Evolutionary conservation across 1,284 basidiomycete species (phyloP), one percentile per base, ranked within the genome.

Genomic region (Chalciporus sp.): DNA sequence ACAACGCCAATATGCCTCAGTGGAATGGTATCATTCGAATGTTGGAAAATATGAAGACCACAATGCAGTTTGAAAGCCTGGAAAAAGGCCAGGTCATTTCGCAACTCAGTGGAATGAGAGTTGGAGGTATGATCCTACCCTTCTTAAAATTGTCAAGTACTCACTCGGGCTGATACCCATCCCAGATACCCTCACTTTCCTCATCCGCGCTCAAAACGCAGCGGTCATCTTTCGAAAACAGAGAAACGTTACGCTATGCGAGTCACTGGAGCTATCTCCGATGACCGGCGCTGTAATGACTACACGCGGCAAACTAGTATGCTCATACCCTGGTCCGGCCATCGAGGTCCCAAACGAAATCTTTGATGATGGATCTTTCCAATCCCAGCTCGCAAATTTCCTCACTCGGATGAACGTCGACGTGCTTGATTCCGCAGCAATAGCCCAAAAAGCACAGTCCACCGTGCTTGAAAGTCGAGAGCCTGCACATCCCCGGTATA

Each of bases 401-500:
- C 52, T 58, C 12, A n/a, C 29, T 16, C 35, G 16, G 7, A 61
- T 49, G 37, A 35, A 51, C 16, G 8, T n/a, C n/a, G n/a, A n/a
- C n/a, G n/a, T n/a, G n/a, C n/a, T n/a, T n/a, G n/a, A n/a, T n/a
- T n/a, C n/a, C n/a, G n/a, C n/a, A n/a, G n/a, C n/a, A n/a, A n/a
- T n/a, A n/a, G n/a, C n/a, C n/a, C n/a, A n/a, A n/a, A n/a, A n/a
- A n/a, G n/a, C n/a, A n/a, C n/a, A 52, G 5, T 14, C 58, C 19
- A 42, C 44, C 28, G 48, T 51, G 20, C 62, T 70, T 1, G 60
- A 65, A 63, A 60, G 44, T 8, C 59, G 73, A 16, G 74, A 76
- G 23, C 68, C 72, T 0, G 51, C 66, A 0, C 54, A 77, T 54
- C 74, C 76, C n/a, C n/a, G n/a, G 2, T 78, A 77, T 51, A 75